Percentiles rank a stretch among this genome's conserved stretches.
These are phyloP conservation scores for thale cress (Arabidopsis thaliana) DNA, from an alignment of 345 rosid species.

Conservation along the genomic window DNA sequence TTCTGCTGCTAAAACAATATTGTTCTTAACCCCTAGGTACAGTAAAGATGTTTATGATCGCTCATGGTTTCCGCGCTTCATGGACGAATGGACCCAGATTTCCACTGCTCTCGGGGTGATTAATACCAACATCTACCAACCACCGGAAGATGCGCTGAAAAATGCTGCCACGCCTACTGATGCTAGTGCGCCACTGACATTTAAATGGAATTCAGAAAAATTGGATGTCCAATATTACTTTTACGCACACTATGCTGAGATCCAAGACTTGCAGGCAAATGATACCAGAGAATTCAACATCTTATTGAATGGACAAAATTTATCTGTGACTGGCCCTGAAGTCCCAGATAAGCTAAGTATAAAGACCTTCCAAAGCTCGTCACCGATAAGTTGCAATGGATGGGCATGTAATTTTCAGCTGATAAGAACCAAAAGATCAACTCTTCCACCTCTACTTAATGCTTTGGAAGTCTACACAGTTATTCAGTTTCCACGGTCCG, in stretches of 20 bases:
- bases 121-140: background rate
- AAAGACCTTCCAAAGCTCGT: background rate
- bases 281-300: no score
- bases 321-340: background rate
- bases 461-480: conserved; percentile 39
- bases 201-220: background rate
- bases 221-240: conserved; percentile 8
- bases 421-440: conserved; percentile 25
- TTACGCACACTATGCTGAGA: conserved; percentile 49
- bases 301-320: background rate
- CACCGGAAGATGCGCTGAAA: conserved; percentile 20
- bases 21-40: conserved; percentile 37
- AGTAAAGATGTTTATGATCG: conserved; percentile 46
- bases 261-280: no score
- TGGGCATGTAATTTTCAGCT: conserved; percentile 2
- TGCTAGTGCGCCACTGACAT: background rate
- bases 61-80: conserved; percentile 22
- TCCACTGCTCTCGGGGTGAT: background rate
- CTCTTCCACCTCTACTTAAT: conserved; percentile 48
- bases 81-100: background rate
- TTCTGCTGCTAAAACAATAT: background rate
- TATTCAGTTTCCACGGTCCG: conserved; percentile 14
- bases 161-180: conserved; percentile 36
- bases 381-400: background rate
- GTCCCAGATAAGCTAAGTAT: background rate